phyloP scores from a whole-genome alignment of 2,329 filamentous ascomycete species.

The Basipetospora chlamydospora region DNA sequence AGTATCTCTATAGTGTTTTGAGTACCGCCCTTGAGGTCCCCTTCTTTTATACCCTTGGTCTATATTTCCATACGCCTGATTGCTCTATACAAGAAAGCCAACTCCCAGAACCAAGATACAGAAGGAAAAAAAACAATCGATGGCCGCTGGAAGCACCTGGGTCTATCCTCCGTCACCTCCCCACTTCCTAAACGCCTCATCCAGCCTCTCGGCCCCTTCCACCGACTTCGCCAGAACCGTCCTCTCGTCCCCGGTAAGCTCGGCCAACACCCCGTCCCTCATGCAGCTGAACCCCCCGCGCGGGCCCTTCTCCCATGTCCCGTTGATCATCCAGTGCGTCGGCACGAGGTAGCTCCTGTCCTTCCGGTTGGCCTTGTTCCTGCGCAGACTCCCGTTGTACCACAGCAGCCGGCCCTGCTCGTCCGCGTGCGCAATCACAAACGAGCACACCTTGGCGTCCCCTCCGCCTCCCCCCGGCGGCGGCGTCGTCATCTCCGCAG shows the following conservation, averaged over 20 bases:
- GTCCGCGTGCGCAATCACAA: constrained; percentile 27
- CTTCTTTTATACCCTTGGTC: no score
- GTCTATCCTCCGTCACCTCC: neutral
- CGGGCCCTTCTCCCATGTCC: constrained; percentile 19
- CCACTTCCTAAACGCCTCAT: neutral
- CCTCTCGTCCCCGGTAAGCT: neutral
- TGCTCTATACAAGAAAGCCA: no score
- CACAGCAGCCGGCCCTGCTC: constrained; percentile 21
- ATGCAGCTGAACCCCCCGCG: constrained; percentile 23
- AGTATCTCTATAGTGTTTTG: no score
- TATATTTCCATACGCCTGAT: no score
- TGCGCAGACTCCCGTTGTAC: constrained; percentile 28
- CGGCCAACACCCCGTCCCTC: constrained; percentile 9
- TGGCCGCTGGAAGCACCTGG: no score
- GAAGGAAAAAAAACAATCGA: no score
- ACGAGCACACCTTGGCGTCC: constrained; percentile 20
- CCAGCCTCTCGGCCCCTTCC: constrained; percentile 1
- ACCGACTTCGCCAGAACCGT: neutral
- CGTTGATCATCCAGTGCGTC: constrained; percentile 25
- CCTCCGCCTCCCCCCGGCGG: neutral
- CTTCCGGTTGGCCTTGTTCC: constrained; percentile 20
- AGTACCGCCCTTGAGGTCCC: no score
- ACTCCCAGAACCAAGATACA: no score
- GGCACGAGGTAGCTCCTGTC: constrained; percentile 20
- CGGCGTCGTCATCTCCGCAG: constrained; percentile 4